Percentiles rank a stretch among this genome's conserved stretches.
phyloP scores from a whole-genome alignment of 1,284 basidiomycete genomes.

The Irpex sp. region DNA sequence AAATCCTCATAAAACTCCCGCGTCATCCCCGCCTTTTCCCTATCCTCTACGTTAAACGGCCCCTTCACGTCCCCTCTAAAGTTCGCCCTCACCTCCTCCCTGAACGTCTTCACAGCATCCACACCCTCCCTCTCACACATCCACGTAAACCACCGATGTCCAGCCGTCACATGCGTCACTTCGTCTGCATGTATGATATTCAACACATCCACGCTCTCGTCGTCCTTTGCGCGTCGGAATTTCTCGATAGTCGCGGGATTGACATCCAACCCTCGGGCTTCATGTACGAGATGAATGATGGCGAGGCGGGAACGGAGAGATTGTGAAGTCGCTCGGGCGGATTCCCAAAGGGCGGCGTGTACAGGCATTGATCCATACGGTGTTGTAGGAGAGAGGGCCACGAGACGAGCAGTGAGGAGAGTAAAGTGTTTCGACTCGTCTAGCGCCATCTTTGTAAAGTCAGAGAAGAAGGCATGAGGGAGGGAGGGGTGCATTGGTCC shows the following conservation, averaged over 20 bases:
- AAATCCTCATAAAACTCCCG: slow-evolving; percentile 72
- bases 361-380: slow-evolving; percentile 76
- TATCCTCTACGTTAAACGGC: slow-evolving; percentile 78
- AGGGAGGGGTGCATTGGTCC: slow-evolving; percentile 57
- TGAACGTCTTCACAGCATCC: slow-evolving; percentile 71
- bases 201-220: slow-evolving; percentile 66
- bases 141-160: slow-evolving; percentile 85
- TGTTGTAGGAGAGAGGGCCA: slow-evolving; percentile 63
- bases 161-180: slow-evolving; percentile 80
- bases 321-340: slow-evolving; percentile 68
- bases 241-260: slow-evolving; percentile 83
- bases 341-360: slow-evolving; percentile 81
- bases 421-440: slow-evolving; percentile 85
- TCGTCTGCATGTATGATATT: slow-evolving; percentile 83
- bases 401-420: slow-evolving; percentile 53
- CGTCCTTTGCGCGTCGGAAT: slow-evolving; percentile 69
- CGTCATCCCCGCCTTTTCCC: slow-evolving; percentile 73
- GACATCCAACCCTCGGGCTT: slow-evolving; percentile 85
- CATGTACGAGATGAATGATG: slow-evolving; percentile 89
- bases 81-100: slow-evolving; percentile 69
- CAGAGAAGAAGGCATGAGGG: slow-evolving; percentile 74
- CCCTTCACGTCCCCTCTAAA: slow-evolving; percentile 83
- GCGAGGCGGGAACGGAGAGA: slow-evolving; percentile 77
- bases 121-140: slow-evolving; percentile 62
- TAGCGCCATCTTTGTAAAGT: slow-evolving; percentile 78